Evolutionary conservation across 768 basidiomycete genomes (phyloP), one percentile per base, ranked within the genome.

Genomic region (Chalciporus sphaerocephalus): DNA sequence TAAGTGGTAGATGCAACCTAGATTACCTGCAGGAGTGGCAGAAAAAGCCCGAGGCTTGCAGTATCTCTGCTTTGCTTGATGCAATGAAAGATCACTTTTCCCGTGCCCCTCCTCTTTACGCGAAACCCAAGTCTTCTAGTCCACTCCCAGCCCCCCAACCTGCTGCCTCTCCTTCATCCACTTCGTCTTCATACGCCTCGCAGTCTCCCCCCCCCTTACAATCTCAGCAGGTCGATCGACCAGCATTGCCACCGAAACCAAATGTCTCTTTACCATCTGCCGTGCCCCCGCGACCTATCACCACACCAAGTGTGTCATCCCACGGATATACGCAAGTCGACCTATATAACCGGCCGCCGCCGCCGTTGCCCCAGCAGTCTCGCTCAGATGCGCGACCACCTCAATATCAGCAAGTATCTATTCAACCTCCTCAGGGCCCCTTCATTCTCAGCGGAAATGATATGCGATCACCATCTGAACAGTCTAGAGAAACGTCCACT

Each of bases 11-110:
- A 51, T 91, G 80, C 58, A 70, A 66, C 32, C 71, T 83, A 32
- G 78, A 83, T 32, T 95, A 92, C 61, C 60, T 87, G 38, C 75
- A 74, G 36, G 71, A 81, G 46, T 97, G 96, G 96, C 70, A 75
- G 44, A 74, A 79, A 55, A 93, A 94, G 64, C 76, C 76, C 62
- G 92, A 96, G 92, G 84, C 81, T 38, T 90, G 92, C 67, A 80
- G 72, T 61, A 70, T 98, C n/a, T 68, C 73, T 21, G 77, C 73
- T 4, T 73, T 99, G 17, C 62, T 94, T 35, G 80, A 87, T 51
- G 81, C 83, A 16, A 77, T 97, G 71, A 84, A 87, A 54, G 75
- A 80, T 32, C 75, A 85, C 44, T 98, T 98, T 69, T 94, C 91
- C 17, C 74, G 74, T 23, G 77, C 83, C 37, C 94, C 95, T 34